phyloP scores from a whole-genome alignment of 2,329 filamentous ascomycete genomes.

The Xylariaceae sp. region DNA sequence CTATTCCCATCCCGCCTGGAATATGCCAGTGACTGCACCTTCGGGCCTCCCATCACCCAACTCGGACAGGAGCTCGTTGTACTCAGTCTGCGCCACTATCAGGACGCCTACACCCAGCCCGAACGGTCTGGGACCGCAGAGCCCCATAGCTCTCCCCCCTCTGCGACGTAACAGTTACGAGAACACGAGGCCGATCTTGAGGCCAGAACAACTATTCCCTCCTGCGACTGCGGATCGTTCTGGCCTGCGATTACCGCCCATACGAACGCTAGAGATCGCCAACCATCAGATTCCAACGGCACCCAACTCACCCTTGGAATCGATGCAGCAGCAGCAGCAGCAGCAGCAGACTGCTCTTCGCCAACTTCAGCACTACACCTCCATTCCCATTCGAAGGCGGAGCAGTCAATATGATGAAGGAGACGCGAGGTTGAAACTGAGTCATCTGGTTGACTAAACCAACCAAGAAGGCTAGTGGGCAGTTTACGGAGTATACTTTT shows the following conservation, averaged over 20 bases:
- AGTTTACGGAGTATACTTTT: conserved; percentile 2
- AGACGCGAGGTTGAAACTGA: conserved; percentile 15
- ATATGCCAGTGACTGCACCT: conserved; percentile 4
- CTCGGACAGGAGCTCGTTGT: conserved; percentile 64
- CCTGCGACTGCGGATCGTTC: conserved; percentile 1
- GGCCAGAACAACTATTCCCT: conserved; percentile 8
- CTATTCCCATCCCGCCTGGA: conserved; percentile 17
- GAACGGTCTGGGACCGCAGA: conserved; percentile 31
- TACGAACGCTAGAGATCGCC: conserved; percentile 28
- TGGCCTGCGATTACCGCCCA: conserved; percentile 23
- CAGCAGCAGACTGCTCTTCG: not conserved
- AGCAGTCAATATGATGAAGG: conserved; percentile 12
- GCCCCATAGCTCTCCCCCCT: conserved; percentile 40
- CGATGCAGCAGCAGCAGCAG: conserved; percentile 1
- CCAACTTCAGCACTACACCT: not conserved
- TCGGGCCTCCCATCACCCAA: conserved; percentile 39
- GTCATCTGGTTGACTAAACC: conserved; percentile 15
- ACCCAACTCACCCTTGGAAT: conserved; percentile 31
- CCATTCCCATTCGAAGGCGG: not conserved
- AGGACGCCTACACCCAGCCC: conserved; percentile 35
- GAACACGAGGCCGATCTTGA: conserved; percentile 8
- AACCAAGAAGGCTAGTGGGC: not conserved
- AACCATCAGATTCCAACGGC: conserved; percentile 30
- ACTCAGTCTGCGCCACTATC: conserved; percentile 46
- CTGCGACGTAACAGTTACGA: conserved; percentile 21